Evolutionary conservation across 768 basidiomycete genomes (phyloP), one percentile per base, ranked within the genome.

Genomic region (Trametes elegans): DNA sequence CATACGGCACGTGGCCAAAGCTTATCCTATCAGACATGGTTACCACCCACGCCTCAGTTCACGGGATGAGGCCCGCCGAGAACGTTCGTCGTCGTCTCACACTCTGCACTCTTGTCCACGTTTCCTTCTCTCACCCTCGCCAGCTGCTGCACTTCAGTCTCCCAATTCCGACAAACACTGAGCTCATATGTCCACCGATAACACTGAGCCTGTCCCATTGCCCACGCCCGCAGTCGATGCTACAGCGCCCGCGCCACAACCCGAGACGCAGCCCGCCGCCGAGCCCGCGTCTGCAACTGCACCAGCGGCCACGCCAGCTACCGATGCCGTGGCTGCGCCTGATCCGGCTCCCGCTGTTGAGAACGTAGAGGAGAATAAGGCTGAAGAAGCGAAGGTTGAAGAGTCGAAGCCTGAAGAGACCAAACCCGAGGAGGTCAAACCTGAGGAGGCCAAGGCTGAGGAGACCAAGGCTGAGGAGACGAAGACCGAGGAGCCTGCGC

Each of bases 221-320:
- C 36, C 55, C 11, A 18, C 50, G 21, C 54, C 58, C 39, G 50
- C 48, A 24, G 16, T 26, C 18, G 49, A 26, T 8, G 18, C 38
- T 19, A 7, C 38, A 16, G 19, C 39, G 29, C 21, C 49, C 18
- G 39, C 49, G 49, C 49, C 49, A 43, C 42, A 53, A 29, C n/a
- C 35, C 34, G 41, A 42, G 36, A 28, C 64, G 6, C 14, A 60
- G 4, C 44, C 60, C 5, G 50, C 65, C 18, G 42, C 58, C 14
- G 44, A 55, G 11, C 43, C 51, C 26, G 21, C 56, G n/a, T 32
- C 53, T 13, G 51, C 50, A 34, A 27, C 46, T 34, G 21, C 38
- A 29, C 58, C 57, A 16, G 51, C 51, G 18, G 32, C 53, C 14
- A 38, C 55, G 3, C 59, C 55, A 23, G 24, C 53, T 41, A 49